These are phyloP conservation scores for Knufia fluminis DNA, from an alignment of 2,329 filamentous ascomycete species.

Conservation along the genomic window DNA sequence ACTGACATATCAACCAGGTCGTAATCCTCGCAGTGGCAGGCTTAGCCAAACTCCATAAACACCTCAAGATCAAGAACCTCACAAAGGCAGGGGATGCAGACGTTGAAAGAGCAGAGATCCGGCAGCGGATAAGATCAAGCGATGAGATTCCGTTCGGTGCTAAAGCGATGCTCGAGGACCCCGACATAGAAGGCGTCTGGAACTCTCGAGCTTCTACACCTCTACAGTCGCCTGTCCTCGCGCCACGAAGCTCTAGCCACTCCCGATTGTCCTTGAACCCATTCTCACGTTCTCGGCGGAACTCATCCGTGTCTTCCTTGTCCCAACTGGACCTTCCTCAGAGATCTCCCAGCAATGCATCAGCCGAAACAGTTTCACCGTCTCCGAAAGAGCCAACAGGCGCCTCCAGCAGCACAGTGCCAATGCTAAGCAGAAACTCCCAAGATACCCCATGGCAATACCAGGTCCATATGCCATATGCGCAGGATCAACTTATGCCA, in stretches of 20 bases:
- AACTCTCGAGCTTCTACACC: conserved; percentile 46
- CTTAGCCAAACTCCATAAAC: conserved; percentile 49
- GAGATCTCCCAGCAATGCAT: background rate
- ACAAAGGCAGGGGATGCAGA: conserved; percentile 52
- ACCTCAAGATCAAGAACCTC: conserved; percentile 48
- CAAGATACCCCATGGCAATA: background rate
- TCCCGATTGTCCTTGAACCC: conserved; percentile 1
- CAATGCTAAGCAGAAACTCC: background rate
- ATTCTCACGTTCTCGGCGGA: conserved; percentile 2
- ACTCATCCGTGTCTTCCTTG: conserved; percentile 7
- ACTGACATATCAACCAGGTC: conserved; percentile 35
- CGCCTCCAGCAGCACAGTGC: background rate
- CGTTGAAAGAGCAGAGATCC: conserved; percentile 40
- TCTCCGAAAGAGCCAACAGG: background rate
- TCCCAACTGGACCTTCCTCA: background rate
- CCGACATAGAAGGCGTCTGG: conserved; percentile 81
- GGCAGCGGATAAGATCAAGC: conserved; percentile 43
- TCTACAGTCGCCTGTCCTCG: conserved; percentile 12
- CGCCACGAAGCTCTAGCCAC: conserved; percentile 5
- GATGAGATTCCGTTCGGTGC: conserved; percentile 76
- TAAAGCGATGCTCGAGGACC: conserved; percentile 70
- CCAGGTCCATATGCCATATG: background rate
- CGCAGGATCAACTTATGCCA: background rate
- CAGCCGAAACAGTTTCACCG: background rate
- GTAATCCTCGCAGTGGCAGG: conserved; percentile 58